Evolutionary conservation across 139 green algal species (phyloP), one percentile per base, ranked within the genome.

Genomic region (Pleodorina starrii): DNA sequence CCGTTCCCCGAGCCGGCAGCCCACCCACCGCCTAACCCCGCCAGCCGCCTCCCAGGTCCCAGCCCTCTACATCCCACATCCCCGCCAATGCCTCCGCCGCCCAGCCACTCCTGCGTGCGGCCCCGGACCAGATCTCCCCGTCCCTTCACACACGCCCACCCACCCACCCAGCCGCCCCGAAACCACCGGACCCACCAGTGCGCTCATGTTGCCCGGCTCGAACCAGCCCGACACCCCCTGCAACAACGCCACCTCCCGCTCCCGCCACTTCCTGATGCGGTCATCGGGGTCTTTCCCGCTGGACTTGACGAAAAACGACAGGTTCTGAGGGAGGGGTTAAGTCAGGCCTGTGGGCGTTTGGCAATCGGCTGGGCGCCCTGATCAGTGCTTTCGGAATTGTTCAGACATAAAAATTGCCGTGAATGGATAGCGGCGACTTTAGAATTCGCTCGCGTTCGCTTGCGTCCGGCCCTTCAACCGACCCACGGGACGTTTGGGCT

Each of bases 251-350:
- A 86, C 38, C 29, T 86, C 79, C 1, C 59, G 79, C 57, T 59
- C 59, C 36, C 79, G n/a, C n/a, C n/a, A n/a, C n/a, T n/a, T n/a
- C n/a, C n/a, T n/a, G n/a, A n/a, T n/a, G n/a, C n/a, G n/a, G n/a
- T n/a, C 79, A 59, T 86, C 79, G 9, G 57, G 25, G 0, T 27
- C 57, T 57, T 86, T 86, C 16, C 17, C 4, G 79, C 43, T 43
- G 79, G 43, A 43, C 29, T 76, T 75, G 27, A 86, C 79, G 1
- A 86, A 17, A 40, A 86, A 86, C 23, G 79, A 86, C 40, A 86
- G 36, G 36, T 50, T 54, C 78, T 85, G 54, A n/a, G n/a, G n/a
- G n/a, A n/a, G n/a, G n/a, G n/a, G n/a, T n/a, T n/a, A n/a, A n/a
- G n/a, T n/a, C n/a, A n/a, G n/a, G n/a, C n/a, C n/a, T n/a, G n/a